phyloP scores from a whole-genome alignment of 768 basidiomycete species.

The Xerocomellus amylosporus region DNA sequence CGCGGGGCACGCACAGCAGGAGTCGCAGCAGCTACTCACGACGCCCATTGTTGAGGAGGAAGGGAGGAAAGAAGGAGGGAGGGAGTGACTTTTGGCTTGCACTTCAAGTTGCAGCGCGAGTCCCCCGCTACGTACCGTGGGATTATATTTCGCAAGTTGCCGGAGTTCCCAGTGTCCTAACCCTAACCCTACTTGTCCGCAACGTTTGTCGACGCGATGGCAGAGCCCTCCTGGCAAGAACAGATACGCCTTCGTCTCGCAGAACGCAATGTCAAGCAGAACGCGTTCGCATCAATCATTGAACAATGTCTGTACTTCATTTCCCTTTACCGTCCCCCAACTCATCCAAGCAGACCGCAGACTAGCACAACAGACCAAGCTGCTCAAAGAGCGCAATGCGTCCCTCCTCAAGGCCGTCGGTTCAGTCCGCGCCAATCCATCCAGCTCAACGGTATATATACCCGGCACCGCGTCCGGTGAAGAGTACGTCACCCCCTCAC shows the following conservation, averaged over 20 bases:
- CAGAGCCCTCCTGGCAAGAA: slow-evolving; percentile 84
- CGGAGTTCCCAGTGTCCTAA: slow-evolving; percentile 13
- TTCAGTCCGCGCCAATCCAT: slow-evolving; percentile 61
- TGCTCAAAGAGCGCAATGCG: slow-evolving; percentile 90
- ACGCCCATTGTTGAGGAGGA: slow-evolving; percentile 56
- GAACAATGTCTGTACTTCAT: slow-evolving; percentile 73
- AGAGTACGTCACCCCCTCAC: slow-evolving; percentile 51
- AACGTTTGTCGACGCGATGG: slow-evolving; percentile 47
- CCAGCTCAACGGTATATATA: slow-evolving; percentile 59
- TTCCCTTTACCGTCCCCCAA: not conserved
- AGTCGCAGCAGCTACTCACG: slow-evolving; percentile 77
- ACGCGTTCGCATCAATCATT: slow-evolving; percentile 79
- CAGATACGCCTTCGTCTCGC: slow-evolving; percentile 72
- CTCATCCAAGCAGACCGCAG: slow-evolving; percentile 65
- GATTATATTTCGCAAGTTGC: slow-evolving; percentile 24
- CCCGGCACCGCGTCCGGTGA: slow-evolving; percentile 53
- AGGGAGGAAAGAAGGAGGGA: not conserved
- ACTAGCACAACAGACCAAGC: slow-evolving; percentile 87
- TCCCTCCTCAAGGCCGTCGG: slow-evolving; percentile 83
- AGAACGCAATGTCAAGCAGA: slow-evolving; percentile 80
- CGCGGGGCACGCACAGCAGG: slow-evolving; percentile 59
- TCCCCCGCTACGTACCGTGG: slow-evolving; percentile 18
- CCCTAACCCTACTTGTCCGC: slow-evolving; percentile 25
- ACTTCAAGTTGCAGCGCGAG: slow-evolving; percentile 5
- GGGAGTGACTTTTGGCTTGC: slow-evolving; percentile 2